Conservation (phyloP, 768 basidiomycete genomes). For the Trametes maxima region DNA sequence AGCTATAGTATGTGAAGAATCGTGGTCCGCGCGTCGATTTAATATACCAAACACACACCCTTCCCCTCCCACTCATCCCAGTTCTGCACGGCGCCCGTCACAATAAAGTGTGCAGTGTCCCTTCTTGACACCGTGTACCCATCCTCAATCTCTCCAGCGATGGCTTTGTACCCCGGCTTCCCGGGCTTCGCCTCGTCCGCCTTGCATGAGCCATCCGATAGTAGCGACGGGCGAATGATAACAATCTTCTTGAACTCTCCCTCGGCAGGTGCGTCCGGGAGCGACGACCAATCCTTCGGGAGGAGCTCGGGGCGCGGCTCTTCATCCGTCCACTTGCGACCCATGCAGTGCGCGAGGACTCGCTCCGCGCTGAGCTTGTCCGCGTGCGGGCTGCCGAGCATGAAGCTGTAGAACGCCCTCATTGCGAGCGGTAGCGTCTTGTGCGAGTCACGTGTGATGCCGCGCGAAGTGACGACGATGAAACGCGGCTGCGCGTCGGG, state of each 20-base stretch:
- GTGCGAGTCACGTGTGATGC: conserved; percentile 50
- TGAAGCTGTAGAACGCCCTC: conserved; percentile 50
- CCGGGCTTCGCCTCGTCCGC: conserved; percentile 29
- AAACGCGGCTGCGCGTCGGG: conserved; percentile 47
- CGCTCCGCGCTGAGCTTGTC: conserved; percentile 68
- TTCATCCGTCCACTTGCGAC: conserved; percentile 56
- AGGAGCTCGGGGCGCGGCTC: conserved; percentile 45
- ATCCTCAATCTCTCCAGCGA: conserved; percentile 30
- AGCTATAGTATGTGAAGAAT: neutral
- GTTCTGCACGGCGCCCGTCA: conserved; percentile 43
- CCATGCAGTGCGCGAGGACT: conserved; percentile 48
- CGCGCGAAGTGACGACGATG: conserved; percentile 55
- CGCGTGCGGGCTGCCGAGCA: conserved; percentile 49
- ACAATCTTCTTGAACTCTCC: conserved; percentile 50
- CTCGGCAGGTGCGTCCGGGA: conserved; percentile 42
- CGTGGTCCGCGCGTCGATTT: neutral
- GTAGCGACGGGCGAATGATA: conserved; percentile 57
- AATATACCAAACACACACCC: conserved; percentile 53
- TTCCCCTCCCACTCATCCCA: conserved; percentile 61
- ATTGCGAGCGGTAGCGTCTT: conserved; percentile 48
- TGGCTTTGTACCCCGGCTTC: conserved; percentile 44
- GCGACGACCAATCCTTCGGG: conserved; percentile 45
- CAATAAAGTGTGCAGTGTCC: conserved; percentile 69
- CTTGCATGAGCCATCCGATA: conserved; percentile 58
- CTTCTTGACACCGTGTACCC: conserved; percentile 59